Evolutionary conservation across 2,329 filamentous ascomycete genomes (phyloP).

Genomic region (Diaporthe sp.): DNA sequence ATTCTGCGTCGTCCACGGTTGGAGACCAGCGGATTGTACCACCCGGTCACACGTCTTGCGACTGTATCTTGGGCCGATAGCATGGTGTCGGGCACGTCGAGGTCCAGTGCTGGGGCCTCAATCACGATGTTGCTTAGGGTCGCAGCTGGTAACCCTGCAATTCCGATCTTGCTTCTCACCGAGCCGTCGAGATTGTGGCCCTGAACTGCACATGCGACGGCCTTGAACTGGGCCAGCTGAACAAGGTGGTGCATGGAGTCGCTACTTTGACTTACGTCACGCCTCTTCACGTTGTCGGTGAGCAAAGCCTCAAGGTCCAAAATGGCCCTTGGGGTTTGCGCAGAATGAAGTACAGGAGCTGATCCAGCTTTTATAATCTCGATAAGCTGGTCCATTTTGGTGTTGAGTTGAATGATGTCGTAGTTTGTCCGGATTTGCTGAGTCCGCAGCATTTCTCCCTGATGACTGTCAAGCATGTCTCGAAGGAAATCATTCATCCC

Average conservation of each 20-base stretch:
- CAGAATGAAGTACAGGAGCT: rapidly evolving
- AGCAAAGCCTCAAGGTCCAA: background rate
- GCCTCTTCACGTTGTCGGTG: background rate
- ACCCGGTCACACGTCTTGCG: background rate
- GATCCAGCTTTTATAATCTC: background rate
- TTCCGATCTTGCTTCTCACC: background rate
- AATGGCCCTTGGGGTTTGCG: background rate
- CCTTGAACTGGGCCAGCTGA: background rate
- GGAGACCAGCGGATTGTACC: background rate
- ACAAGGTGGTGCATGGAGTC: background rate
- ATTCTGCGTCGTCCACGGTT: background rate
- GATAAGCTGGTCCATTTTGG: background rate
- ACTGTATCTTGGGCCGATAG: background rate
- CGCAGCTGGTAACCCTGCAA: background rate
- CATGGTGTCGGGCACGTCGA: background rate
- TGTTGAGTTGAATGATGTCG: background rate
- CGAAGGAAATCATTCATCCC: background rate
- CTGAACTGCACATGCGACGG: background rate
- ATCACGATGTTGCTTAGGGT: background rate
- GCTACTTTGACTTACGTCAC: no score
- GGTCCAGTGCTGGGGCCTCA: background rate
- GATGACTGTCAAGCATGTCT: background rate
- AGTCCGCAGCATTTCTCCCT: background rate
- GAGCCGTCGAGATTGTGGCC: background rate
- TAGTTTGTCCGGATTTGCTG: background rate